Percentiles rank a stretch among this genome's conserved stretches.
Evolutionary conservation across 805 yeast species (phyloP).

Genomic region (baker's yeast (Saccharomyces cerevisiae)): DNA sequence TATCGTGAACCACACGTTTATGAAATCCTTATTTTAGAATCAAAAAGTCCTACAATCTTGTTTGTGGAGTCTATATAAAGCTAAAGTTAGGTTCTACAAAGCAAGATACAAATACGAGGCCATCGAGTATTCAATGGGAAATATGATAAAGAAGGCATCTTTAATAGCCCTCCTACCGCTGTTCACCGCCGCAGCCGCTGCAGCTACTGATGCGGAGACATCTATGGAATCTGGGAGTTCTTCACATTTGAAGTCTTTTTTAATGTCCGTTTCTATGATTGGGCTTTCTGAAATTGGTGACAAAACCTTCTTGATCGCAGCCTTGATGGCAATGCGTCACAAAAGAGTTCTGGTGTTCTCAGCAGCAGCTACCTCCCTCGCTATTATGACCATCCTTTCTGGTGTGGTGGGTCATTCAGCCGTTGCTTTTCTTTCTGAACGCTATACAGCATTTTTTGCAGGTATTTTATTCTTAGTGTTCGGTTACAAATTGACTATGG

Average conservation of each 20-base stretch:
- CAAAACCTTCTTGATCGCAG: slow-evolving; percentile 93
- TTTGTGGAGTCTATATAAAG: neutral
- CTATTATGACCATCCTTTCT: slow-evolving; percentile 83
- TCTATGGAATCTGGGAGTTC: neutral
- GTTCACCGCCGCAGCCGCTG: neutral
- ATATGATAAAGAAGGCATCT: neutral
- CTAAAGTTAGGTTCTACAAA: neutral
- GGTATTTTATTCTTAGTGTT: slow-evolving; percentile 73
- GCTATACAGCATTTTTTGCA: slow-evolving; percentile 74
- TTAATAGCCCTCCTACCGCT: neutral
- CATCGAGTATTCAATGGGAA: neutral
- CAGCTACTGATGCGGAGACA: neutral
- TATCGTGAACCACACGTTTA: neutral
- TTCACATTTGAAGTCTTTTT: slow-evolving; percentile 40
- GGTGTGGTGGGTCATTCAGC: slow-evolving; percentile 88
- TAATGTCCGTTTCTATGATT: slow-evolving; percentile 85
- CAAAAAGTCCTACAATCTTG: neutral
- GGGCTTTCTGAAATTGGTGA: slow-evolving; percentile 95
- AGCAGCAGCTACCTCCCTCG: slow-evolving; percentile 78
- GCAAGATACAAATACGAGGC: neutral
- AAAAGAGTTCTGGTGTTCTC: slow-evolving; percentile 77
- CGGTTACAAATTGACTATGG: slow-evolving; percentile 66
- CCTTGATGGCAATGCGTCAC: slow-evolving; percentile 95
- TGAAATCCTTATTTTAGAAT: neutral
- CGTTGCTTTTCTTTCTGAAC: slow-evolving; percentile 73